Percentiles rank a stretch among this genome's conserved stretches.
Evolutionary conservation across 2,329 filamentous ascomycete species (phyloP).

Genomic region (Botrytis pseudocinerea): DNA sequence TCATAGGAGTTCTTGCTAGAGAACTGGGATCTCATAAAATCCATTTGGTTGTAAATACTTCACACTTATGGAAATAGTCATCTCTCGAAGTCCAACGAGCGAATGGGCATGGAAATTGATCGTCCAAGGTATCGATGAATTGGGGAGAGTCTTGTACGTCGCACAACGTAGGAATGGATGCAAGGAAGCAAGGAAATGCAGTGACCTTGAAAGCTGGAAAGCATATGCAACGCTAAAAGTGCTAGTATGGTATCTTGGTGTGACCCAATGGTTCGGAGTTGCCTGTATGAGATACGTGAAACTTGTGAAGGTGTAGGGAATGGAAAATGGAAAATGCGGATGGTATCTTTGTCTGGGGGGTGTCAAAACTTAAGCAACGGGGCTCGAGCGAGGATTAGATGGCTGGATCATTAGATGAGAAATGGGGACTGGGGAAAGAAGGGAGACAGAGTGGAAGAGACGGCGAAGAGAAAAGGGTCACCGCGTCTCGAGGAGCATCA

Average conservation of each 20-base stretch:
- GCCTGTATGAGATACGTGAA: not conserved
- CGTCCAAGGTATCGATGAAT: not conserved
- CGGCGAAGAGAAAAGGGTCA: not conserved
- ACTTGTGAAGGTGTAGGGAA: not conserved
- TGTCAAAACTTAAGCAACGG: not conserved
- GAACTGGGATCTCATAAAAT: not conserved
- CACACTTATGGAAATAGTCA: not conserved
- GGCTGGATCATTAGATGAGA: not conserved
- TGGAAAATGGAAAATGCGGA: not conserved
- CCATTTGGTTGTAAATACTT: not conserved
- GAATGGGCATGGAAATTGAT: not conserved
- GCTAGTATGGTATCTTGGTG: not conserved
- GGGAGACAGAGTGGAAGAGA: not conserved
- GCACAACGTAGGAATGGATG: not conserved
- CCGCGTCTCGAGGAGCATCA: not conserved
- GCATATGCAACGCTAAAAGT: conserved; percentile 11
- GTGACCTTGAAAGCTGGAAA: conserved; percentile 18
- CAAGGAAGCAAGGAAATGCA: conserved; percentile 7
- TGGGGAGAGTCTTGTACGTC: not conserved
- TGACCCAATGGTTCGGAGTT: conserved; percentile 16
- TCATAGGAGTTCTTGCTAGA: not conserved
- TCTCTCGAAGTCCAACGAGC: not conserved
- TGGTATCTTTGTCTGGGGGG: not conserved
- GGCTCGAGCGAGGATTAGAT: not conserved
- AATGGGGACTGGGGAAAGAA: not conserved